These are phyloP conservation scores for Petasospora rhodanensis DNA, from an alignment of 1,139 yeast species.

Conservation along the genomic window DNA sequence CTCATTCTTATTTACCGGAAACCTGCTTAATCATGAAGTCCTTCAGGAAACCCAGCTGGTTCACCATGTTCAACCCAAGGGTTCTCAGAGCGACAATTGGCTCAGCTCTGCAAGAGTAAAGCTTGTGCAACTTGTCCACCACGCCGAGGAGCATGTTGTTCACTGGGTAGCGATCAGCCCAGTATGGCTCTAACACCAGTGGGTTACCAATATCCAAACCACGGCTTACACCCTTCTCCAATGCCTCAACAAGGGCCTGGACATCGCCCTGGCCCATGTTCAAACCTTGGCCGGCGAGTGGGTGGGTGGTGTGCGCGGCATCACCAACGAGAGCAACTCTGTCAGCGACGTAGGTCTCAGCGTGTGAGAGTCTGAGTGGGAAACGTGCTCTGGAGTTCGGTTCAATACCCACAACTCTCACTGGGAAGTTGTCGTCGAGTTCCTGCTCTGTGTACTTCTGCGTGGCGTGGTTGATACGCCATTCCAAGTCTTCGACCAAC, in stretches of 20 bases:
- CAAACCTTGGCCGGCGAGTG: slow-evolving; percentile 96
- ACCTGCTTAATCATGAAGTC: slow-evolving; percentile 47
- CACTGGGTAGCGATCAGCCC: slow-evolving; percentile 71
- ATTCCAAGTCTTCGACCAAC: slow-evolving; percentile 61
- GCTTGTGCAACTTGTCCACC: slow-evolving; percentile 87
- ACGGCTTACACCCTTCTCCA: slow-evolving; percentile 65
- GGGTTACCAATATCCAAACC: slow-evolving; percentile 88
- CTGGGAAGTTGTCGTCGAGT: slow-evolving; percentile 61
- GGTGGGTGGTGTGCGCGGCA: slow-evolving; percentile 98
- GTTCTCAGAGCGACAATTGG: slow-evolving; percentile 77
- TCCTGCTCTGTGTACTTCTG: slow-evolving; percentile 37
- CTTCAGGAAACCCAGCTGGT: slow-evolving; percentile 61
- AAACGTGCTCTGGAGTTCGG: slow-evolving; percentile 76
- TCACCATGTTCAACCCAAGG: slow-evolving; percentile 66
- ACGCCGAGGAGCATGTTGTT: slow-evolving; percentile 82
- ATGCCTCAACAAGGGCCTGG: slow-evolving; percentile 58
- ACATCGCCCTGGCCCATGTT: slow-evolving; percentile 99
- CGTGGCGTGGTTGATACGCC: slow-evolving; percentile 56
- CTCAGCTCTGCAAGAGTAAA: slow-evolving; percentile 68
- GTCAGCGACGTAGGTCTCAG: slow-evolving; percentile 80
- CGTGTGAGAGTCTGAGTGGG: slow-evolving; percentile 85
- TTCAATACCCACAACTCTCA: slow-evolving; percentile 53
- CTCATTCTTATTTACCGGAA: slow-evolving; percentile 31
- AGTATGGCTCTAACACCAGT: slow-evolving; percentile 82
- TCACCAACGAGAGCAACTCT: slow-evolving; percentile 92